Base-by-base conservation (phyloP, 2,329 filamentous ascomycete genomes). In the Alternaria longipes region DNA sequence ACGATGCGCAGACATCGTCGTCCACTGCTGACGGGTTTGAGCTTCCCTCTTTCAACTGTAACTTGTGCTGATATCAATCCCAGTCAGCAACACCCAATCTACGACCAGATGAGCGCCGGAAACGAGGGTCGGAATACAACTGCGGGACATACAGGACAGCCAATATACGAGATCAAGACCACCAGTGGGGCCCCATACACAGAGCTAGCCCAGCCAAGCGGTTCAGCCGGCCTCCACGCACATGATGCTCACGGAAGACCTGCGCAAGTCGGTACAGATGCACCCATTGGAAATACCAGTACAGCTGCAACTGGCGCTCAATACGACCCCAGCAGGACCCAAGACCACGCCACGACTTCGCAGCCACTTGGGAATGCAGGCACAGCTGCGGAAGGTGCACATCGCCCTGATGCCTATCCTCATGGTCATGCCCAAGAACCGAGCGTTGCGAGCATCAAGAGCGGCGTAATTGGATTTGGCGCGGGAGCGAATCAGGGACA, bases 371-470 rank as follows among this genome's bases (percentile, higher is more conserved):
- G 36, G 8, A 40, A n/a, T 51, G 34, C 53, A 11, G 36, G 28
- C 41, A 18, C 59, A 11, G 32, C 60, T 34, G 41, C 58, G 52
- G 51, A 59, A 20, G 49, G 56, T 16, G 63, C 46, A n/a, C 32
- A 65, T 8, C 69, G 67, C 38, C 73, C 74, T 5, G 58, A 72
- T 44, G 62, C 65, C 5, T 54, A 62, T 26, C 58, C 59, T 3
- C 46, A 51, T 30, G 58, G 58, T 26, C 40, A 59, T 7, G 44
- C 52, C 26, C 65, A 73, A 14, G 72, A 66, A 5, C 59, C 65
- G 9, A 80, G 76, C 60, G 71, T 70, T 30, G 74, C 75, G 18
- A 79, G 77, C 64, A 78, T 80, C 71, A 79, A 79, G 67, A 80
- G 77, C 59, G 78, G 77, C 50, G 76, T 80, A 14, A 74, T 79